Evolutionary conservation across 108 stramenopile species (phyloP).

Genomic region (Cyclotella atomus): DNA sequence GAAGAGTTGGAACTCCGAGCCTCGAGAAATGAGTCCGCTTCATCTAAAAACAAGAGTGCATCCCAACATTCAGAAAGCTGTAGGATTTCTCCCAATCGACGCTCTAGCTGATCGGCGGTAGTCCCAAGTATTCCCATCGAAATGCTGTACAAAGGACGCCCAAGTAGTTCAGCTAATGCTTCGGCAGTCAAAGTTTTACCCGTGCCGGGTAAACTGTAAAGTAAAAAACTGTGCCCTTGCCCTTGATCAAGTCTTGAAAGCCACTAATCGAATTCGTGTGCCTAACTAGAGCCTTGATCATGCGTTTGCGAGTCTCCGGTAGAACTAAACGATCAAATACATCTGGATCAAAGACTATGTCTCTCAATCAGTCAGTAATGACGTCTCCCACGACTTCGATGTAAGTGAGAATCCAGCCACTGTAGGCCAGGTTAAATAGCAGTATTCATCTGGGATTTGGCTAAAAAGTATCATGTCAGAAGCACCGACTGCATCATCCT

Average conservation of each 20-base stretch:
- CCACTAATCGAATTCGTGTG: constrained; percentile 33
- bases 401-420: constrained; percentile 72
- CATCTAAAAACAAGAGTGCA: constrained; percentile 69
- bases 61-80: constrained; percentile 60
- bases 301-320: constrained; percentile 53
- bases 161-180: constrained; percentile 63
- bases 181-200: constrained; percentile 83
- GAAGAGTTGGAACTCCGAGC: constrained; percentile 51
- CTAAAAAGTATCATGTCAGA: constrained; percentile 56
- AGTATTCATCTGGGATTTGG: constrained; percentile 57
- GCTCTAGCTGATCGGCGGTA: constrained; percentile 62
- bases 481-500: neutral
- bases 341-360: constrained; percentile 56
- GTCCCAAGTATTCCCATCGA: constrained; percentile 69
- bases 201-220: constrained; percentile 68
- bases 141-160: constrained; percentile 64
- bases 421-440: constrained; percentile 63
- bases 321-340: constrained; percentile 68
- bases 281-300: constrained; percentile 72
- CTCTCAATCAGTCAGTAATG: constrained; percentile 61
- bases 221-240: constrained; percentile 68
- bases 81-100: constrained; percentile 57
- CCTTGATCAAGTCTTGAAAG: constrained; percentile 69
- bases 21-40: constrained; percentile 69
- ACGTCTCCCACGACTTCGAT: constrained; percentile 69